A percentile compares a stretch with the other conserved stretches of the same genome.
These are phyloP conservation scores for Tetrapisispora phaffii DNA, from an alignment of 805 yeast genomes.

Conservation along the genomic window DNA sequence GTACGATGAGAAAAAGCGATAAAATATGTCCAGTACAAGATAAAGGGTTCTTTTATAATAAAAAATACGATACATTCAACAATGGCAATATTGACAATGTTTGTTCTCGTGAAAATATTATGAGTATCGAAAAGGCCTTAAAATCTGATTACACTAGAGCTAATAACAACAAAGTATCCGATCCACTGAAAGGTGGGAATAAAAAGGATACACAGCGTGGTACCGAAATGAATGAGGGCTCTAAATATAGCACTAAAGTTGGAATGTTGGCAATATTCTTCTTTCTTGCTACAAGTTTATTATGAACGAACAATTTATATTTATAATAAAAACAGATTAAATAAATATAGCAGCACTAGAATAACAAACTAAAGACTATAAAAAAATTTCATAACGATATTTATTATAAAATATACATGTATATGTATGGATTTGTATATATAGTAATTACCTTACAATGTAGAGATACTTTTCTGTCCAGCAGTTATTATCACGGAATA, in stretches of 20 bases:
- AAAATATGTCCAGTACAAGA: conserved; percentile 22
- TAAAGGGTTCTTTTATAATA: conserved; percentile 17
- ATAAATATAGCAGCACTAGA: neutral
- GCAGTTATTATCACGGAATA: neutral
- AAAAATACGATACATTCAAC: neutral
- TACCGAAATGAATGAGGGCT: neutral
- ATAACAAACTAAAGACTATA: neutral
- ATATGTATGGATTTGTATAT: neutral
- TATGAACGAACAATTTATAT: neutral
- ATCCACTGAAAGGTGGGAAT: neutral
- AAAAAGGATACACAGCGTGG: neutral
- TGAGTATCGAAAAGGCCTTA: neutral
- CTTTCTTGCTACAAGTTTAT: neutral
- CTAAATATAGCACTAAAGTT: neutral
- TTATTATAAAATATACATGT: neutral
- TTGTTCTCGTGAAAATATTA: neutral
- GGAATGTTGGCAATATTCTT: neutral
- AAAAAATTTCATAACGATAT: neutral
- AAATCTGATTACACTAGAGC: neutral
- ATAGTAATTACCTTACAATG: neutral
- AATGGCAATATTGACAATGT: neutral
- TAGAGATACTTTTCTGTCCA: neutral
- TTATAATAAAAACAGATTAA: neutral
- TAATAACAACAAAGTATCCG: neutral
- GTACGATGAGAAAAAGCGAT: conserved; percentile 29